These are phyloP conservation scores for Clonostachys byssicola DNA, from an alignment of 2,329 filamentous ascomycete species.

Conservation along the genomic window DNA sequence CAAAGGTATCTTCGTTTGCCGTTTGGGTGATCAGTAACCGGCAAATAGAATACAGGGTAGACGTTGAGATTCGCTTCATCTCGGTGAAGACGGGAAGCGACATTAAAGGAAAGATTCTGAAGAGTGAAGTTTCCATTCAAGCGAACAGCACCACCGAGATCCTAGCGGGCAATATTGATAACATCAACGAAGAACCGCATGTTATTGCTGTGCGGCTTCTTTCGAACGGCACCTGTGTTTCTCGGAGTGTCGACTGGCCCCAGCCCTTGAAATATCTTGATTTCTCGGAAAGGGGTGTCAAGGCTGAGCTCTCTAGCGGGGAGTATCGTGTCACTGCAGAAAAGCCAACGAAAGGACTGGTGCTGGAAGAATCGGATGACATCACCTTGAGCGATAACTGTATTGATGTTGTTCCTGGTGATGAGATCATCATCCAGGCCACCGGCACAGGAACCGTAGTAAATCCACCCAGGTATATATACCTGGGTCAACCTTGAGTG, in stretches of 20 bases:
- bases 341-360: not conserved
- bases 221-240: not conserved
- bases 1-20: slow-evolving; percentile 12
- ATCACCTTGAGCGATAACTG: not conserved
- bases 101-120: no score
- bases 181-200: not conserved
- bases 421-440: not conserved
- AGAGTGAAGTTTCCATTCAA: no score
- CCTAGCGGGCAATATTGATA: not conserved
- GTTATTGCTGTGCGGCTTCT: not conserved
- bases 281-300: not conserved
- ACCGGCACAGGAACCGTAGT: no score
- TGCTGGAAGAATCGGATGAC: not conserved
- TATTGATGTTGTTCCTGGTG: not conserved
- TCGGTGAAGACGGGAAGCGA: slow-evolving; percentile 17
- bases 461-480: no score
- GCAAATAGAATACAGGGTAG: slow-evolving; percentile 18
- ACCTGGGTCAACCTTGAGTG: no score
- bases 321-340: not conserved
- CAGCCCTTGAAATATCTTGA: not conserved
- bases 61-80: slow-evolving; percentile 25
- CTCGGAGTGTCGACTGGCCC: not conserved
- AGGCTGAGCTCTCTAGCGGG: not conserved
- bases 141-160: not conserved
- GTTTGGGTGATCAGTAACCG: slow-evolving; percentile 35